Conservation (phyloP, 495 filamentous ascomycete species). For the Penicillium tannophilum region DNA sequence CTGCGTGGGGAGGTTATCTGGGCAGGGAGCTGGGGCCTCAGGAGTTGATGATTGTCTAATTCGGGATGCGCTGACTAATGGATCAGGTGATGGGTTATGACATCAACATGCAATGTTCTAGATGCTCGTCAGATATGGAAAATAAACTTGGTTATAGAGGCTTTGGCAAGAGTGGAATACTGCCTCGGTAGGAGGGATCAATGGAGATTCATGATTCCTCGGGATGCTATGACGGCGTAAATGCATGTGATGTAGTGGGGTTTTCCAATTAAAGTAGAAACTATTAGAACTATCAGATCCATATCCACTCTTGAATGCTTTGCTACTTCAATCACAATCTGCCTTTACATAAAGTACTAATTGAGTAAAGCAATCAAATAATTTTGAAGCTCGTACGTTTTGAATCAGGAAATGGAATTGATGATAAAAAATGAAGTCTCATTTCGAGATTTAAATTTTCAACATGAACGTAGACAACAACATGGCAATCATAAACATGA, state of each 20-base stretch:
- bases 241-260: conserved; percentile 3
- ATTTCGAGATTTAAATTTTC: no score
- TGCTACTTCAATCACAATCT: not conserved
- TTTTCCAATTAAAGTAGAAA: conserved; percentile 6
- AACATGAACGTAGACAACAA: no score
- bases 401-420: no score
- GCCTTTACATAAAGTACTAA: not conserved
- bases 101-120: not conserved
- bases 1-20: conserved; percentile 7
- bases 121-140: not conserved
- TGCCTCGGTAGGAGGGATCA: not conserved
- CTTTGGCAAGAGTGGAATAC: not conserved
- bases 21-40: conserved; percentile 24
- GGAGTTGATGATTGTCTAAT: conserved; percentile 32
- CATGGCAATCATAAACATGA: no score
- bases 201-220: not conserved
- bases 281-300: conserved; percentile 5
- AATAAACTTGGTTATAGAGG: not conserved
- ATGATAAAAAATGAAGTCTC: no score
- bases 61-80: conserved; percentile 30
- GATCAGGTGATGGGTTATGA: conserved; percentile 29
- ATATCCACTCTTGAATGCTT: conserved; percentile 5
- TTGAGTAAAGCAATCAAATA: not conserved
- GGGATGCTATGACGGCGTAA: not conserved
- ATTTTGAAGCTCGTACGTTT: no score